These are phyloP conservation scores for Kalanchoe fedtschenkoi DNA, from an alignment of 164 flowering plant genomes.

Conservation along the genomic window DNA sequence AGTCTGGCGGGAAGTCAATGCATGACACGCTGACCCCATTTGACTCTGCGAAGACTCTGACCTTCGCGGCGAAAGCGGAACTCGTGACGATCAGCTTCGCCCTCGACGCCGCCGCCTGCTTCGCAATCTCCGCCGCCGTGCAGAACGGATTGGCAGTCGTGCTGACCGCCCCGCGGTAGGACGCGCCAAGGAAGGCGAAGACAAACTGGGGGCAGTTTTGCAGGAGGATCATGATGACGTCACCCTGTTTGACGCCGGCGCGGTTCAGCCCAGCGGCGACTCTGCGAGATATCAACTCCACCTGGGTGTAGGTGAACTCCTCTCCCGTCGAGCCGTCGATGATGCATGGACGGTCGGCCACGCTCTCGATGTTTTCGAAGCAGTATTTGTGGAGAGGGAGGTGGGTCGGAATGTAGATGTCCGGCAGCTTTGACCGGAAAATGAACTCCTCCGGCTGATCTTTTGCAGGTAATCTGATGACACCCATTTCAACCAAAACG, in stretches of 20 bases:
- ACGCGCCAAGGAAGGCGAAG: no score
- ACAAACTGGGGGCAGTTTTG: constrained; percentile 72
- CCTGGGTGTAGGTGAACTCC: constrained; percentile 40
- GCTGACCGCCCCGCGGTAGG: no score
- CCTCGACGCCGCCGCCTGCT: constrained; percentile 51
- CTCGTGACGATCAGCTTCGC: constrained; percentile 48
- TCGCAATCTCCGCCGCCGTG: constrained; percentile 53
- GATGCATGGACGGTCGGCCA: constrained; percentile 43
- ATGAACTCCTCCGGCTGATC: constrained; percentile 29
- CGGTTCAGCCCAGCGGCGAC: constrained; percentile 56
- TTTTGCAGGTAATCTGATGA: not conserved
- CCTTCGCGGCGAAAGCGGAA: constrained; percentile 37
- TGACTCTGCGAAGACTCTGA: constrained; percentile 23
- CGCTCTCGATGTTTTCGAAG: constrained; percentile 50
- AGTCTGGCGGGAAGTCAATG: constrained; percentile 28
- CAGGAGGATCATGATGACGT: constrained; percentile 76
- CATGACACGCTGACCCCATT: constrained; percentile 30
- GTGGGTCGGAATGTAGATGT: constrained; percentile 64
- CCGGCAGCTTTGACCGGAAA: constrained; percentile 75
- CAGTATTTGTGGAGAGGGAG: no score
- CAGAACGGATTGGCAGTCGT: no score
- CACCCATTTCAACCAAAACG: not conserved
- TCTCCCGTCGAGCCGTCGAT: constrained; percentile 62
- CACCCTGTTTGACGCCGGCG: constrained; percentile 46
- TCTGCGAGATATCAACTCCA: constrained; percentile 39